phyloP scores from a whole-genome alignment of 2,329 filamentous ascomycete genomes.

The Helicocarpus griseus region DNA sequence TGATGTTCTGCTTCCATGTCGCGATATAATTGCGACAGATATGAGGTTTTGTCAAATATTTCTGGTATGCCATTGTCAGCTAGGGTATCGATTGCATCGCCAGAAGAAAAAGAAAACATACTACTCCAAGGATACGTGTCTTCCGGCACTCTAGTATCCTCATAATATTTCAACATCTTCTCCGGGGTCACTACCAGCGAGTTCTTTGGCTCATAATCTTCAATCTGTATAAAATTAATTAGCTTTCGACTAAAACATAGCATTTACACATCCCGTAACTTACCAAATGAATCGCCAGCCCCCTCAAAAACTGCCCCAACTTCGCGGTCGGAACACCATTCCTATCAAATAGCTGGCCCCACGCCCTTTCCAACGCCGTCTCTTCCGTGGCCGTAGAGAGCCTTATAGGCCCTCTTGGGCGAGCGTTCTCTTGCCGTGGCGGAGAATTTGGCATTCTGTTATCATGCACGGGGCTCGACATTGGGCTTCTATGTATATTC shows the following conservation, averaged over 20 bases:
- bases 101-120: constrained; percentile 30
- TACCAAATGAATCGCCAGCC: constrained; percentile 66
- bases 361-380: constrained; percentile 59
- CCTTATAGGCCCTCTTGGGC: constrained; percentile 30
- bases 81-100: neutral
- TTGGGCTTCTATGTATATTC: constrained; percentile 15
- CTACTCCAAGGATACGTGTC: constrained; percentile 63
- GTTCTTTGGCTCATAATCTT: constrained; percentile 57
- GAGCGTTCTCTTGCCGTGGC: constrained; percentile 18
- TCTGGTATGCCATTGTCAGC: constrained; percentile 26
- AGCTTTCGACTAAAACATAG: constrained; percentile 3
- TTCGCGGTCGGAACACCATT: constrained; percentile 58
- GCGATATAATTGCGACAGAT: constrained; percentile 51
- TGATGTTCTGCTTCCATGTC: constrained; percentile 50
- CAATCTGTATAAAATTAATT: constrained; percentile 43
- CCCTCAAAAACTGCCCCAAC: constrained; percentile 60
- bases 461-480: constrained; percentile 15
- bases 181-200: constrained; percentile 64
- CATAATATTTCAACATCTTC: constrained; percentile 68
- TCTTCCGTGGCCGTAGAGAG: constrained; percentile 38
- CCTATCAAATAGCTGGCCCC: constrained; percentile 64
- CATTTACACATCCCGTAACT: constrained; percentile 22
- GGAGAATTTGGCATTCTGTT: too few species aligned
- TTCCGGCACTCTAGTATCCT: constrained; percentile 50
- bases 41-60: constrained; percentile 47